Conservation (phyloP, 106 monocot genomes). For the Dendrobium officinale region DNA sequence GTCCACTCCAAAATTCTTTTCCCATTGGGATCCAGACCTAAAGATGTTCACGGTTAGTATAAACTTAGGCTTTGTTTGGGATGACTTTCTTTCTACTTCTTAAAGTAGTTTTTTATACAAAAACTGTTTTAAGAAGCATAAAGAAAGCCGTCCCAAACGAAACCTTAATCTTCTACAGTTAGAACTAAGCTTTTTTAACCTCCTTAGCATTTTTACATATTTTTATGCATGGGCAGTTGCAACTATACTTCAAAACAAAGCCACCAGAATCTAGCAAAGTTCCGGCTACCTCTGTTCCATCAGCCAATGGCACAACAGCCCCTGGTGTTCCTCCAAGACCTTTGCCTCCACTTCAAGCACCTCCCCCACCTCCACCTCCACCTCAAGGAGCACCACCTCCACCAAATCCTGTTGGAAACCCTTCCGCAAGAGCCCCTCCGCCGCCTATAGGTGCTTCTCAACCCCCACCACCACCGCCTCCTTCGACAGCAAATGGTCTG, state of each 20-base stretch:
- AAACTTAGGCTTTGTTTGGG: no score
- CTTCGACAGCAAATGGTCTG: conserved; percentile 46
- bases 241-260: conserved; percentile 85
- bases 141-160: no score
- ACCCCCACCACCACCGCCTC: conserved; percentile 47
- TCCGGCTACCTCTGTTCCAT: conserved; percentile 28
- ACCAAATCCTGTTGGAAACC: not conserved
- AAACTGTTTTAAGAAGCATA: no score
- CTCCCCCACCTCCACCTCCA: conserved; percentile 51
- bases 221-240: conserved; percentile 39
- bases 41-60: conserved; percentile 84
- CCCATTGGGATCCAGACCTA: conserved; percentile 95
- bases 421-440: conserved; percentile 29
- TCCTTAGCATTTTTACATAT: not conserved
- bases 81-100: no score
- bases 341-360: conserved; percentile 43
- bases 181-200: no score
- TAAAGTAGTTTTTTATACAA: no score
- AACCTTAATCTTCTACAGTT: not conserved
- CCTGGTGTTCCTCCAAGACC: conserved; percentile 55
- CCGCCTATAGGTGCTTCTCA: conserved; percentile 30
- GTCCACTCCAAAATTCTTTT: conserved; percentile 85
- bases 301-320: conserved; percentile 31
- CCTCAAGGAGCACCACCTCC: conserved; percentile 36
- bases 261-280: conserved; percentile 71